Evolutionary conservation across 768 basidiomycete genomes (phyloP).

Genomic region (Agrocybe pediades): DNA sequence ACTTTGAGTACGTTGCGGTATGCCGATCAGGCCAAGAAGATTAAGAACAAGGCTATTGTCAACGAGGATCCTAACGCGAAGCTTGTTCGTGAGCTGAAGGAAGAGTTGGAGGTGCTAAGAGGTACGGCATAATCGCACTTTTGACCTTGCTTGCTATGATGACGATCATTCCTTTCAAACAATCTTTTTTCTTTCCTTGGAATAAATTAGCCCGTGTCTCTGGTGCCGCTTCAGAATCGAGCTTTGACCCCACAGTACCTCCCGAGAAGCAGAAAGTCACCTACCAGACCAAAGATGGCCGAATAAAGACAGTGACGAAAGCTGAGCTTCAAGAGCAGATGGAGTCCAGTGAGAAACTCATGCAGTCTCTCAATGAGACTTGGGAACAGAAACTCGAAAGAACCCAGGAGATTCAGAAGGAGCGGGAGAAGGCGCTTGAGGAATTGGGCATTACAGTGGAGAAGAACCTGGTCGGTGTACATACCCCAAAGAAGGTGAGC

Average conservation of each 20-base stretch:
- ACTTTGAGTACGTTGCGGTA: conserved; percentile 96
- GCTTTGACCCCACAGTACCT: conserved; percentile 86
- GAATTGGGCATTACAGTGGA: conserved; percentile 98
- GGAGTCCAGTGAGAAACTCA: conserved; percentile 91
- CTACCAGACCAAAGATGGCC: conserved; percentile 90
- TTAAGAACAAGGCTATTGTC: conserved; percentile 98
- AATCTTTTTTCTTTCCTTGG: conserved; percentile 9
- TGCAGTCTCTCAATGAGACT: conserved; percentile 91
- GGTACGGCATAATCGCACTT: conserved; percentile 47
- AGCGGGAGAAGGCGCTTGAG: conserved; percentile 96
- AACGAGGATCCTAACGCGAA: conserved; percentile 99
- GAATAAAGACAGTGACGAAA: conserved; percentile 94
- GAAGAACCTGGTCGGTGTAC: conserved; percentile 94
- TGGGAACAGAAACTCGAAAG: conserved; percentile 94
- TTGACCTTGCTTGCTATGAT: conserved; percentile 11
- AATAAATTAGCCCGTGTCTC: conserved; percentile 67
- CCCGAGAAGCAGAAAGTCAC: conserved; percentile 95
- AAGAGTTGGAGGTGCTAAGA: conserved; percentile 92
- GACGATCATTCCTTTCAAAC: conserved; percentile 13
- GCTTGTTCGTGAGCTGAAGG: conserved; percentile 97
- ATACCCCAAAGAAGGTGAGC: conserved; percentile 94
- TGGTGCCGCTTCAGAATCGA: conserved; percentile 66
- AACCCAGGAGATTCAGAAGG: conserved; percentile 94
- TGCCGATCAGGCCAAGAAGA: conserved; percentile 99
- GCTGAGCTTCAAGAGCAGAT: conserved; percentile 97